Evolutionary conservation across 495 filamentous ascomycete genomes (phyloP).

Genomic region (Penicillium coprophilum): DNA sequence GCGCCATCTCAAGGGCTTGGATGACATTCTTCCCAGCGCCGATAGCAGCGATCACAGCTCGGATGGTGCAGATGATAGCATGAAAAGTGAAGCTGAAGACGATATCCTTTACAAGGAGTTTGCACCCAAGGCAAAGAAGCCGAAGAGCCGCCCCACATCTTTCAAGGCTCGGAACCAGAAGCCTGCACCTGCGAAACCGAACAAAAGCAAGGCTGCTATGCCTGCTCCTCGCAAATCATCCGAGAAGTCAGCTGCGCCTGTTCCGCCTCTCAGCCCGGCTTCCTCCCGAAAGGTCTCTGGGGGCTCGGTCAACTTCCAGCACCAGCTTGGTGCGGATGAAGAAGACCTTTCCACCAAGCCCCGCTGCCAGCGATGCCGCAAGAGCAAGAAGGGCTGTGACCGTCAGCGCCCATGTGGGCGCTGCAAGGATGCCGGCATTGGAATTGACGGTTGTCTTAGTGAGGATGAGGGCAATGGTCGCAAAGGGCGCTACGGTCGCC

Average conservation of each 20-base stretch:
- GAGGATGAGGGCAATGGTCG: constrained; percentile 96
- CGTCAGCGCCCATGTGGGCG: constrained; percentile 90
- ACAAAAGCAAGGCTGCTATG: constrained; percentile 40
- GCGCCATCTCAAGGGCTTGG: constrained; percentile 56
- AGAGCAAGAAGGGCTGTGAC: constrained; percentile 99
- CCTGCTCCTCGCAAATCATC: constrained; percentile 49
- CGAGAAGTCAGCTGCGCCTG: constrained; percentile 50
- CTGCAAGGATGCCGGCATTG: constrained; percentile 93
- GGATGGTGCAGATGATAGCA: constrained; percentile 52
- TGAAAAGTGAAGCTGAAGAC: constrained; percentile 55
- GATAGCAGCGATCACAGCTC: constrained; percentile 74
- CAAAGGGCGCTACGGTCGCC: constrained; percentile 92
- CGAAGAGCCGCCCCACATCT: constrained; percentile 40
- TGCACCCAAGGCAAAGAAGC: constrained; percentile 47
- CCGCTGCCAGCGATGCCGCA: constrained; percentile 95
- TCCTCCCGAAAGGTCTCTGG: constrained; percentile 74
- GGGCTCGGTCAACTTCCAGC: constrained; percentile 65
- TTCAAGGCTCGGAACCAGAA: constrained; percentile 40
- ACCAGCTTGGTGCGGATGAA: constrained; percentile 75
- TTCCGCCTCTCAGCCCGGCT: constrained; percentile 52
- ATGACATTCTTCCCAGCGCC: constrained; percentile 62
- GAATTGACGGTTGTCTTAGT: constrained; percentile 87
- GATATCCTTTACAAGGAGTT: constrained; percentile 43
- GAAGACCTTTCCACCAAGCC: constrained; percentile 91
- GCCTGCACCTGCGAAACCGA: constrained; percentile 38